Evolutionary conservation across 768 basidiomycete species (phyloP).

Genomic region (Kwoniella pini): DNA sequence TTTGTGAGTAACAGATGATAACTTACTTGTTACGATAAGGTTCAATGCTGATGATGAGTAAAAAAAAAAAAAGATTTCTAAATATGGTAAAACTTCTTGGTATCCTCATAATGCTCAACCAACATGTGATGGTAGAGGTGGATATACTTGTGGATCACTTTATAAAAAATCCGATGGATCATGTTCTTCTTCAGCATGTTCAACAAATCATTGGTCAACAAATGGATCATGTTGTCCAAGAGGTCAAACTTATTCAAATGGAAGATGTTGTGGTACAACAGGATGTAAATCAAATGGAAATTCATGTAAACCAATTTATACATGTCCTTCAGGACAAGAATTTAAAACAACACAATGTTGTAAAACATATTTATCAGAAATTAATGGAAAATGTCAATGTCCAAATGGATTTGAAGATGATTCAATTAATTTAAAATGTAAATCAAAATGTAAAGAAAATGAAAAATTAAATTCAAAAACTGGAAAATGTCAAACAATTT

Average conservation of each 20-base stretch:
- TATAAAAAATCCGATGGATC: slow-evolving; percentile 26
- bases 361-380: slow-evolving; percentile 12
- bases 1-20: slow-evolving; percentile 28
- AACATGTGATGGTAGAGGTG: slow-evolving; percentile 45
- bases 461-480: slow-evolving; percentile 29
- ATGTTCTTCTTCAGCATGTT: slow-evolving; percentile 35
- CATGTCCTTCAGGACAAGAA: slow-evolving; percentile 21
- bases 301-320: slow-evolving; percentile 29
- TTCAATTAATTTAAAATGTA: slow-evolving; percentile 23
- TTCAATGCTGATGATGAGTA: slow-evolving; percentile 18
- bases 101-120: slow-evolving; percentile 48
- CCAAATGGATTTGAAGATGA: slow-evolving; percentile 40
- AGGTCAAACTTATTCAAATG: slow-evolving; percentile 40
- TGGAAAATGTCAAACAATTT: slow-evolving; percentile 28
- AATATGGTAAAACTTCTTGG: slow-evolving; percentile 13
- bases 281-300: slow-evolving; percentile 28
- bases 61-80: slow-evolving; percentile 21
- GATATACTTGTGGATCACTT: slow-evolving; percentile 44
- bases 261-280: slow-evolving; percentile 37
- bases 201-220: slow-evolving; percentile 25
- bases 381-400: slow-evolving; percentile 38
- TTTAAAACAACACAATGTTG: slow-evolving; percentile 36
- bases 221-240: slow-evolving; percentile 45
- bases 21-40: not conserved
- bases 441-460: slow-evolving; percentile 25